Evolutionary conservation across 2,329 filamentous ascomycete species (phyloP), one percentile per base, ranked within the genome.

Genomic region (Elsinoe australis): DNA sequence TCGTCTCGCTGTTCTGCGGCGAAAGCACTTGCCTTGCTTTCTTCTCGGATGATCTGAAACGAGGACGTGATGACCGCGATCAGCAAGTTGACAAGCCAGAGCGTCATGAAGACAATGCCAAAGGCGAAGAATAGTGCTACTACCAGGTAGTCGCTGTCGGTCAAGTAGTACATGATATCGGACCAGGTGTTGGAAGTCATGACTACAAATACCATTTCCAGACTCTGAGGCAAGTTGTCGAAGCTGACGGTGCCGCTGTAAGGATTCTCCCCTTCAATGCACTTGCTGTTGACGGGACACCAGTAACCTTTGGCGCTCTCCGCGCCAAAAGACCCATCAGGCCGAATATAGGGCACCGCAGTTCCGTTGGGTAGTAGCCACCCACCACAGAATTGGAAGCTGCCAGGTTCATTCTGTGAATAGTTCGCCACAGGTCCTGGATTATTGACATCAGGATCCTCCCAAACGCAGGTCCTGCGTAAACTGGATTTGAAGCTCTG

Each of bases 111-210:
- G 59, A 98, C 81, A 61, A 95, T 90, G 1, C 74, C 79, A 49
- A 71, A 69, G 32, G 78, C 78, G 54, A 80, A 83, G 64, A 80
- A 98, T 2, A 96, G 70, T 1, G 89, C 87, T 3, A 88, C 81
- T 12, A 86, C 78, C 5, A 94, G 76, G 59, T 94, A 96, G 63
- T 98, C 92, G 19, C 87, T 94, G 59, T 94, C 81, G 47, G 85
- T 88, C 3, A 90, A 88, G 58, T 87, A 85, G 65, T 98, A 98
- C 73, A 98, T 87, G 47, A 96, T 70, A 64, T 96, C 87, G 1
- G 87, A 85, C 66, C 94, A 98, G 0, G 92, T 98, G 63, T 98
- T 98, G 41, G 88, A 90, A 59, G 87, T 95, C 87, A 98, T 98
- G 61, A 98, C 83, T 45, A 98, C 87, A 61, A 98, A 98, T 2